Conservation (phyloP, 129 eudicot species). For the Flaveria bidentis region DNA sequence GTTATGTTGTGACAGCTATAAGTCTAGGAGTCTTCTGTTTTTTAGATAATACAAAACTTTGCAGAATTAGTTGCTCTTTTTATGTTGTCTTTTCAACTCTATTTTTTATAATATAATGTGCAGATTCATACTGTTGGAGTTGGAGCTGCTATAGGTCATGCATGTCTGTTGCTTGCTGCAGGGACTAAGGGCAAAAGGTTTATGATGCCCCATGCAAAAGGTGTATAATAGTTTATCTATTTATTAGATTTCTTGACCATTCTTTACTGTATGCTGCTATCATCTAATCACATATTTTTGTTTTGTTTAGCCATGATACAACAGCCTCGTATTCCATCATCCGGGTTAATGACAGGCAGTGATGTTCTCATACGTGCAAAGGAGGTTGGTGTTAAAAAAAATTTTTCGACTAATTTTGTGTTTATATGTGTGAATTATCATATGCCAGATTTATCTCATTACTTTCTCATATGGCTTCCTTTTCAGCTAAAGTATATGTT, state of each 20-base stretch:
- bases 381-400: constrained; percentile 69
- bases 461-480: background rate
- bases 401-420: background rate
- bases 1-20: background rate
- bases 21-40: background rate
- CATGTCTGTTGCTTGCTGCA: constrained; percentile 88
- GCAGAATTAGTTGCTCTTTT: background rate
- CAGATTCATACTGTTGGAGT: constrained; percentile 81
- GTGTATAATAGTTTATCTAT: constrained; percentile 31
- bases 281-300: constrained; percentile 16
- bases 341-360: constrained; percentile 82
- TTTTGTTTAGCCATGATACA: constrained; percentile 70
- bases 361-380: constrained; percentile 80
- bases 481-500: background rate
- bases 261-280: background rate
- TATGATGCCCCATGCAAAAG: constrained; percentile 81
- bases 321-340: constrained; percentile 70
- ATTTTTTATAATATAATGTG: constrained; percentile 17
- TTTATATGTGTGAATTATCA: background rate
- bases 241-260: background rate
- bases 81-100: background rate
- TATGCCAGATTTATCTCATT: background rate
- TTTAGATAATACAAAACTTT: background rate
- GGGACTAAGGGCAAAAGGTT: constrained; percentile 87
- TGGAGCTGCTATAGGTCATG: constrained; percentile 76